phyloP scores from a whole-genome alignment of 2,329 filamentous ascomycete genomes.

The Pseudocercospora fuligena region DNA sequence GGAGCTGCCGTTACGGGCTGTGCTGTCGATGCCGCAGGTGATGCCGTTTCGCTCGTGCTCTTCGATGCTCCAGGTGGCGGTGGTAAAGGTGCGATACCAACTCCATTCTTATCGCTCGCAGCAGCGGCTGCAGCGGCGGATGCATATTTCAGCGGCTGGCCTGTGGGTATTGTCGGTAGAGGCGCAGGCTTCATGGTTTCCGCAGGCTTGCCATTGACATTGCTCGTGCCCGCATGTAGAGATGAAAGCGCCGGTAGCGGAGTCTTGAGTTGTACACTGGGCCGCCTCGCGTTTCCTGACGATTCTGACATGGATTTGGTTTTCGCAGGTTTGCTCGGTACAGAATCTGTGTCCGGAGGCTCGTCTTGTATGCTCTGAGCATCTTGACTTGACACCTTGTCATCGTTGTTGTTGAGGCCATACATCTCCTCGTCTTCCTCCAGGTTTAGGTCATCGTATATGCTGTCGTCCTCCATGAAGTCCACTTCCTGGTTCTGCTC shows the following conservation, averaged over 20 bases:
- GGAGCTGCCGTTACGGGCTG: constrained; percentile 52
- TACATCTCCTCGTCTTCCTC: constrained; percentile 90
- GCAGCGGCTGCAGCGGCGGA: constrained; percentile 94
- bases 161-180: constrained; percentile 79
- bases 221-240: constrained; percentile 73
- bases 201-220: constrained; percentile 63
- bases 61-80: constrained; percentile 75
- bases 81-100: constrained; percentile 91
- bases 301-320: constrained; percentile 65
- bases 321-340: constrained; percentile 45
- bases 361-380: constrained; percentile 91
- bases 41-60: constrained; percentile 60
- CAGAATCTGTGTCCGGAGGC: constrained; percentile 59
- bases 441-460: constrained; percentile 93
- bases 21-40: constrained; percentile 47
- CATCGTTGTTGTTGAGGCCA: constrained; percentile 76
- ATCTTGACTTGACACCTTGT: constrained; percentile 93
- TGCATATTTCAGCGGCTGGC: constrained; percentile 93
- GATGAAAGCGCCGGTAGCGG: constrained; percentile 91
- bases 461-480: constrained; percentile 89
- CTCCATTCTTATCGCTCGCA: constrained; percentile 82
- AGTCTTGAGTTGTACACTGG: constrained; percentile 91
- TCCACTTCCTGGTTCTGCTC: constrained; percentile 86
- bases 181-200: constrained; percentile 90
- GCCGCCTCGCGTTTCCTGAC: constrained; percentile 65